Base-by-base conservation (phyloP, 257 asterid genomes). In the Ophiorrhiza pumila region DNA sequence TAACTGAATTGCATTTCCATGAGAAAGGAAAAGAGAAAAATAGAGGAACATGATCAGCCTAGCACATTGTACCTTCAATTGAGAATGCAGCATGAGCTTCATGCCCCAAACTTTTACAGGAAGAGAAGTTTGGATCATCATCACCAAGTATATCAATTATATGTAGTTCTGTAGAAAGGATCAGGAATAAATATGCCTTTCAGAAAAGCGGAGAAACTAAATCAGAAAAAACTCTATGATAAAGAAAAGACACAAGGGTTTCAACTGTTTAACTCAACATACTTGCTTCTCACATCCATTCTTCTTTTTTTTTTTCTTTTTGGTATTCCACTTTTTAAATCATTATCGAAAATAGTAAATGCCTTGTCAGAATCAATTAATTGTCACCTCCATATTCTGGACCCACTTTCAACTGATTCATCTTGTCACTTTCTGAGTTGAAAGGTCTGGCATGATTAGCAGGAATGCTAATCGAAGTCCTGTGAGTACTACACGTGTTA, bases 71-170 rank as follows among this genome's bases (percentile, higher is more conserved):
- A 92, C 98, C 98, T 90, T 88, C 90, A 84, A 92, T 77, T 57
- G 96, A 86, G 81, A 92, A 92, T 58, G 96, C 89, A 64, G 89
- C 96, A 87, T 88, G 96, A 82, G 84, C 86, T 86, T 92, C 87
- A 61, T 67, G 83, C 62, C 76, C 77, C 61, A 81, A 83, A 68
- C 59, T 68, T 77, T 78, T 80, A 45, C 70, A 84, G n/a, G 72
- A 76, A 53, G 70, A 65, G 64, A 72, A 58, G 65, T 70, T 82
- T 35, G 86, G 76, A 74, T 85, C 90, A 81, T 81, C 88, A 74
- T 88, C 96, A 72, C 85, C 90, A 63, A 92, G 91, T 80, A 92
- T 82, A 74, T 88, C 96, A 43, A 90, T 76, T 77, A 92, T 84
- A 77, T 88, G 80, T 77, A 92, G 83, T 79, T 85, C 98, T 90